Evolutionary conservation across 1,139 yeast genomes (phyloP), one percentile per base, ranked within the genome.

Genomic region (Debaryomyces psychrophilus): DNA sequence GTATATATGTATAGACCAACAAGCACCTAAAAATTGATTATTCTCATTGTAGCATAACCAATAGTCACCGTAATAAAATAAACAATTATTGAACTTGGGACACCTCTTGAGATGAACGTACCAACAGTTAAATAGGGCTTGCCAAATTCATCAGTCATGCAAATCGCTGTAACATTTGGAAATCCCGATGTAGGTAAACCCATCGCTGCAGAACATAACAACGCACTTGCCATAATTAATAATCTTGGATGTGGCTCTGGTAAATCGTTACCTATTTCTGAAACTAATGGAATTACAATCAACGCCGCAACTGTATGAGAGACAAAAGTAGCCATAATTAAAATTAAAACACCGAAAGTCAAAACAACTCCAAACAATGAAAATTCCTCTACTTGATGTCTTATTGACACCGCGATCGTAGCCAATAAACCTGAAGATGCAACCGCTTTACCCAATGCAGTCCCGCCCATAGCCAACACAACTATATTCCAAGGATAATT

Each of bases 271-370:
- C 90, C 92, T 50, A 85, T 81, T 61, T 85, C 87, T 46, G 83
- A 76, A 20, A 85, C 87, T 51, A 85, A 68, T 26, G 92, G 92
- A 41, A 85, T 75, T 48, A 85, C 76, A 49, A 85, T 85, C 54
- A 85, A 78, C 0, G 92, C 90, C 7, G 90, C 87, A 22, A 85
- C 92, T 0, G 92, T 85, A 62, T 85, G 92, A 4, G 87, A 81
- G 17, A 85, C 89, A 64, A 85, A 85, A 0, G 90, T 85, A 25
- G 90, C 90, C 69, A 84, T 81, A 27, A 77, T 82, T 51, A 83
- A 69, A 61, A 84, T 82, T 46, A 85, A 69, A 33, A 82, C 67
- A 45, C 90, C 92, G 62, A 85, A 85, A 7, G 86, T 81, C 46
- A 85, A 69, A 14, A 85, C 69, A 14, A 85, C 79, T 8, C 83